phyloP scores from a whole-genome alignment of 352 stramenopile species.

The Globisporangium recalcitrans region DNA sequence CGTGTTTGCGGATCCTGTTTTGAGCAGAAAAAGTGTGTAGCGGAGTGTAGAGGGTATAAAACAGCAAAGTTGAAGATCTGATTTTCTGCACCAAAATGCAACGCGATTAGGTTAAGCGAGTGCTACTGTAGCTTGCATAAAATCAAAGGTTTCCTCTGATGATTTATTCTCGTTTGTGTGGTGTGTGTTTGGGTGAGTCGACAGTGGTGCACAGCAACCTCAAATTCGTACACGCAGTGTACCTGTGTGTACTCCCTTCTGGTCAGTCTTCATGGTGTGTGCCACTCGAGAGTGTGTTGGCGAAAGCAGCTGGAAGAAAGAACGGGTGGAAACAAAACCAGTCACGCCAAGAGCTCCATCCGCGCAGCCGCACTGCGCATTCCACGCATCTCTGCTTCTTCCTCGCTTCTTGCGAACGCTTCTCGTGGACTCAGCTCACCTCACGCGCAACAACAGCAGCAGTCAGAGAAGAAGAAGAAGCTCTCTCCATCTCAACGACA shows the following conservation, averaged over 20 bases:
- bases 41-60: not conserved
- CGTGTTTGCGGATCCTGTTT: not conserved
- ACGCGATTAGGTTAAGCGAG: too few relatives aligned
- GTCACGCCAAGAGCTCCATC: slow-evolving; percentile 4
- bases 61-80: too few relatives aligned
- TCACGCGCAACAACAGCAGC: not conserved
- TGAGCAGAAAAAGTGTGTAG: not conserved
- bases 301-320: slow-evolving; percentile 11
- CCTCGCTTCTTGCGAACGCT: not conserved
- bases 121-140: not conserved
- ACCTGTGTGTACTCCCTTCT: too few relatives aligned
- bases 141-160: too few relatives aligned
- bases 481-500: not conserved
- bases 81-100: too few relatives aligned
- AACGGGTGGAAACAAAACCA: slow-evolving; percentile 15
- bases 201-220: too few relatives aligned
- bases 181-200: not conserved
- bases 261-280: too few relatives aligned
- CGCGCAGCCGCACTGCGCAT: not conserved
- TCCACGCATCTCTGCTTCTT: slow-evolving; percentile 2
- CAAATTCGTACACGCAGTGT: too few relatives aligned
- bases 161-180: too few relatives aligned
- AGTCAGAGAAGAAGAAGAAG: not conserved
- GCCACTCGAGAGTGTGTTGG: too few relatives aligned
- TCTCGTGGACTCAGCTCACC: not conserved